These are phyloP conservation scores for Jatropha podagrica DNA, from an alignment of 441 rosid genomes.

Conservation along the genomic window DNA sequence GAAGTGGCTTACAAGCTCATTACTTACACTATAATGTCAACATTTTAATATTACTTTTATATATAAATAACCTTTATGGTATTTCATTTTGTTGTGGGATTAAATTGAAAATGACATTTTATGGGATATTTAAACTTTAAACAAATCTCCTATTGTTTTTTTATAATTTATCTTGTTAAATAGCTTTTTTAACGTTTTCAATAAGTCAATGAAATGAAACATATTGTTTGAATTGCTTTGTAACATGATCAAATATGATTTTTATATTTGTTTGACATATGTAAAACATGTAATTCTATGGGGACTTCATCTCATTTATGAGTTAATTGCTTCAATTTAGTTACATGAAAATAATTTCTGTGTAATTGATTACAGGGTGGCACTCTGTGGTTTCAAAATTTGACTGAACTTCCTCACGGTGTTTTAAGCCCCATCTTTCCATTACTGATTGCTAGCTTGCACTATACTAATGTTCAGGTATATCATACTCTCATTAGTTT, in stretches of 20 bases:
- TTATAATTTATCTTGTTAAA: neutral
- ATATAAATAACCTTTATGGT: neutral
- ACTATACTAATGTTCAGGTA: conserved; percentile 82
- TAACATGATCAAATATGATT: neutral
- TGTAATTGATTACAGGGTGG: conserved; percentile 74
- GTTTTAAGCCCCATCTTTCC: conserved; percentile 72
- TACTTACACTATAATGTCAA: neutral
- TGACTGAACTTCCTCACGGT: conserved; percentile 66
- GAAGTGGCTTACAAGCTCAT: neutral
- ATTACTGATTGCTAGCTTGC: conserved; percentile 64
- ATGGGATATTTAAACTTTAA: no score
- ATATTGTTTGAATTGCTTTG: neutral
- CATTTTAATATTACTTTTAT: neutral
- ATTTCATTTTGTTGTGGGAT: neutral
- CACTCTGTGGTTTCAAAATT: conserved; percentile 85
- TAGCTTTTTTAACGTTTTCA: neutral
- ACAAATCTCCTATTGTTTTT: neutral
- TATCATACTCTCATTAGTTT: neutral
- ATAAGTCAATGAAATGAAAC: neutral
- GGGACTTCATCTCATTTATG: neutral
- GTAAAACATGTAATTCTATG: neutral
- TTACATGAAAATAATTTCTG: conserved; percentile 5
- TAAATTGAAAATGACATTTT: neutral
- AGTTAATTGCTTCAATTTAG: neutral
- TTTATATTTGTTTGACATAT: neutral